Base-by-base conservation (phyloP, 495 filamentous ascomycete genomes). In the Tuber microsphaerosporum region DNA sequence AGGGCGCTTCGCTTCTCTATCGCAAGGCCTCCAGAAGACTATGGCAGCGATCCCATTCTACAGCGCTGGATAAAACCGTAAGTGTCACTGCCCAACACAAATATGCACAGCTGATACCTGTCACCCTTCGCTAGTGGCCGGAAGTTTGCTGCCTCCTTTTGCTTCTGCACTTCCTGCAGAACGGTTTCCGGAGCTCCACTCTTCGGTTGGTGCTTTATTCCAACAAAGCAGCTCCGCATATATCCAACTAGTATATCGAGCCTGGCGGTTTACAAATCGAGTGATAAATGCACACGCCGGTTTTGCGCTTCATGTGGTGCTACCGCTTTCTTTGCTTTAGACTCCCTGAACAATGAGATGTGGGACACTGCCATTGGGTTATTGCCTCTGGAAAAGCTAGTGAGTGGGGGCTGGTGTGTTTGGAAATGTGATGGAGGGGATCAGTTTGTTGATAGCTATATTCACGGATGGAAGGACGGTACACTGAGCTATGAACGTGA, bases 151-250 rank as follows among this genome's bases (percentile, higher is more conserved):
- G 76, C 73, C 0, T 75, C 73, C n/a, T 70, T 79, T 51, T 80
- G 78, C 37, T 80, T 78, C 46, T 80, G 76, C 42, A 65, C 74
- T 39, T 78, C 78, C 31, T 80, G 78, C n/a, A 73, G 75, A 22
- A 12, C 31, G 4, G 73, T 73, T 44, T 73, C 73, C 8, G 78
- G 76, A 9, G 78, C 76, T n/a, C 76, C 76, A 14, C 75, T 75
- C 71, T 78, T 73, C 56, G 71, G 42, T 19, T 78, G 78, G 78
- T 65, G 73, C 17, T 80, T 80, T 44, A 46, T 74, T 34, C 76
- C 76, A 7, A 37, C 42, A 26, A 70, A 72, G 14, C 73, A 75
- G 41, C 48, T 73, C 10, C 51, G 45, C 19, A 46, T 31, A 10
- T 65, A 70, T 42, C 56, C 56, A 34, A 14, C 2, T 1, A 65